Conservation (phyloP, 768 basidiomycete species). For the Paxillus involutus region DNA sequence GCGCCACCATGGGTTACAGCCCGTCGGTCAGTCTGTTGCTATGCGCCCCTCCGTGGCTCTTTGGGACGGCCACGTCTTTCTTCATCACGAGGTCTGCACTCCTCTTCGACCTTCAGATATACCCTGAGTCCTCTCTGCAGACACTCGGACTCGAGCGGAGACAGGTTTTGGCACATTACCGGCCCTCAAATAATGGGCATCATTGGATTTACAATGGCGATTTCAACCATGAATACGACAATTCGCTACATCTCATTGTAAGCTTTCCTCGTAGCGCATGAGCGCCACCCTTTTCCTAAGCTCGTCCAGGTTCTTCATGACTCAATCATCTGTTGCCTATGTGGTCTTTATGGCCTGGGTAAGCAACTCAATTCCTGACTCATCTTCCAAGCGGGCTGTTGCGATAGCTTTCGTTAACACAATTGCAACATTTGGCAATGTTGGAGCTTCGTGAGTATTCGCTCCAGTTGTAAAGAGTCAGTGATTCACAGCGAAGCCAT, state of each 20-base stretch:
- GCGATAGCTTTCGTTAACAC: constrained; percentile 79
- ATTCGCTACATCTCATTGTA: constrained; percentile 67
- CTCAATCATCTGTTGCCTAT: constrained; percentile 68
- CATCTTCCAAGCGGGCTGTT: constrained; percentile 83
- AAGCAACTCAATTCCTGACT: constrained; percentile 63
- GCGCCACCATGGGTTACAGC: constrained; percentile 66
- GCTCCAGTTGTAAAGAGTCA: neutral
- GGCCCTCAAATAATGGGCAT: constrained; percentile 55
- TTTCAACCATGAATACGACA: constrained; percentile 58
- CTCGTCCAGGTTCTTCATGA: constrained; percentile 66
- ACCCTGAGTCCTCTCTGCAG: constrained; percentile 29
- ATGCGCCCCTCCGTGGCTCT: constrained; percentile 75
- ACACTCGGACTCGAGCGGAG: constrained; percentile 69
- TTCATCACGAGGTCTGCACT: constrained; percentile 43
- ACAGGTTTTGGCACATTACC: constrained; percentile 73
- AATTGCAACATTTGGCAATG: constrained; percentile 77
- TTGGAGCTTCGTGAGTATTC: constrained; percentile 68
- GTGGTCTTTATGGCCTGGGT: constrained; percentile 60
- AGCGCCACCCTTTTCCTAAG: neutral
- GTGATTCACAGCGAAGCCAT: neutral
- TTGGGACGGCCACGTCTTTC: constrained; percentile 60
- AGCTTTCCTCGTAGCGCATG: constrained; percentile 11
- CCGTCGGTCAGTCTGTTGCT: constrained; percentile 64
- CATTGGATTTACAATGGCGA: constrained; percentile 63
- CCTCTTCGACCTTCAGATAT: neutral